These are phyloP conservation scores for Pythium dissotocum DNA, from an alignment of 352 stramenopile species.

Conservation along the genomic window DNA sequence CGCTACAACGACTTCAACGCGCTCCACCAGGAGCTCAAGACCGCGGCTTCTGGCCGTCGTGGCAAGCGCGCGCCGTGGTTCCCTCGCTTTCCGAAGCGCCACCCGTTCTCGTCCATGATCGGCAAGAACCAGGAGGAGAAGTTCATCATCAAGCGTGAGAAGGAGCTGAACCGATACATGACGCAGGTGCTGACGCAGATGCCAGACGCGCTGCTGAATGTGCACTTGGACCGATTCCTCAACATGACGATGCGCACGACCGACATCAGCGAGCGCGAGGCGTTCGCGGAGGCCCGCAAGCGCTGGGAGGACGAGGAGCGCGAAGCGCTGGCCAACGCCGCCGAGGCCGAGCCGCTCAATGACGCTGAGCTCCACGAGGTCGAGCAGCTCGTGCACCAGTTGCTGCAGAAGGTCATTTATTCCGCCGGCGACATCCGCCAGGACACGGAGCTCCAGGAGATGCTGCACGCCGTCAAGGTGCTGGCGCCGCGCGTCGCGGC, in stretches of 20 bases:
- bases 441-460: slow-evolving; percentile 88
- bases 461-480: slow-evolving; percentile 90
- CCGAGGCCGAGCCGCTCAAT: slow-evolving; percentile 82
- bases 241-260: slow-evolving; percentile 85
- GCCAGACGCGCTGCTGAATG: slow-evolving; percentile 85
- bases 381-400: slow-evolving; percentile 85
- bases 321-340: slow-evolving; percentile 81
- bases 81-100: slow-evolving; percentile 87
- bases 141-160: slow-evolving; percentile 91
- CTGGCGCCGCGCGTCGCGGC: slow-evolving; percentile 79
- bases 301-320: slow-evolving; percentile 89
- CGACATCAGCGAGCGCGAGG: slow-evolving; percentile 87
- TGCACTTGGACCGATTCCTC: slow-evolving; percentile 90
- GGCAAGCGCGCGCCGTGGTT: slow-evolving; percentile 90
- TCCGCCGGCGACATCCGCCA: slow-evolving; percentile 83
- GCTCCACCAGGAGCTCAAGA: slow-evolving; percentile 88
- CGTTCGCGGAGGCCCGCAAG: slow-evolving; percentile 85
- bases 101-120: slow-evolving; percentile 90
- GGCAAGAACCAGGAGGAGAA: slow-evolving; percentile 91
- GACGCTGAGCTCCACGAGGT: slow-evolving; percentile 89
- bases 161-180: slow-evolving; percentile 91
- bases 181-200: slow-evolving; percentile 91
- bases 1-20: slow-evolving; percentile 92
- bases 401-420: slow-evolving; percentile 90
- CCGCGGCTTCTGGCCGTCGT: slow-evolving; percentile 74